Evolutionary conservation across 768 basidiomycete species (phyloP), one percentile per base, ranked within the genome.

Genomic region (Boletus reticulatus): DNA sequence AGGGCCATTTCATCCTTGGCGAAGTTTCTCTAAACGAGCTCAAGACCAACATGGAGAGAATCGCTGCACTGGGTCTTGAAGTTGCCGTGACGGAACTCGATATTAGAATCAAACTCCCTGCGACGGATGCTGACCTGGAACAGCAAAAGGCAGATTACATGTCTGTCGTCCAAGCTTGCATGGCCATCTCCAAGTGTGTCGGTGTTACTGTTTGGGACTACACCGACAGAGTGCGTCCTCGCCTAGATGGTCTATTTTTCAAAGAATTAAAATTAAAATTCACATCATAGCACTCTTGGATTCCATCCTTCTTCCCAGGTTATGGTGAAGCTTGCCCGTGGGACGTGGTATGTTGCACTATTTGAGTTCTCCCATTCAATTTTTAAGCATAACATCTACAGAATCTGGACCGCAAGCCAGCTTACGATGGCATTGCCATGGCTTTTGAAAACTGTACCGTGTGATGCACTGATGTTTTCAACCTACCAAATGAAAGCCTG

Each of bases 71-170:
- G 27, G 84, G 87, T 5, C 72, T 88, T 41, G 85, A 87, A 61
- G 81, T 87, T 29, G 85, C 84, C 11, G 80, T 87, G 60, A 88
- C 86, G 4, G 86, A 87, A 64, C 77, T 88, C 48, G 85, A 88
- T 63, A 82, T 83, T 61, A 76, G 85, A 47, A 83, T 85, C 75
- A 75, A 75, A 10, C 64, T 57, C 13, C 84, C 84, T 14, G 76
- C 72, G 13, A 83, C 82, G 4, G 59, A 67, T 9, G 78, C 77
- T 1, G 70, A 78, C 36, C 73, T 82, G 32, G 73, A 69, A 32
- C 82, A 85, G 63, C 84, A 87, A 63, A 73, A 78, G 63, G 39
- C 54, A n/a, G 84, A 87, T 64, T 87, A 85, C 60, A 69, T 78
- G 67, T 76, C 74, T 27, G 79, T 85, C 43, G 76, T 86, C 52